Percentiles rank a stretch among this genome's conserved stretches.
Evolutionary conservation across 2,329 filamentous ascomycete genomes (phyloP).

Genomic region (Penicillium sp.): DNA sequence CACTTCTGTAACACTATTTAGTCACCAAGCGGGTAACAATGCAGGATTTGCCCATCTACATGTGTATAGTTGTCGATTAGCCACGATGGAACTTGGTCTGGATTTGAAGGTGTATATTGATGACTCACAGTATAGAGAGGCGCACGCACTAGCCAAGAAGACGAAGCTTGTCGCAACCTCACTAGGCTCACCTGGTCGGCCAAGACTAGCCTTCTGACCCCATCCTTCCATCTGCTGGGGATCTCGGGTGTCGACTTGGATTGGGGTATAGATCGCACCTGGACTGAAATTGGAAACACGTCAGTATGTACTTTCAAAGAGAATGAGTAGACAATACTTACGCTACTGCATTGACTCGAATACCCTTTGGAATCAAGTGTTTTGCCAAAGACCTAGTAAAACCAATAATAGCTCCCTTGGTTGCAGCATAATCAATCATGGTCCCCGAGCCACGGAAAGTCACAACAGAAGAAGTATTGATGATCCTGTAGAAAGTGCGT

Average conservation of each 20-base stretch:
- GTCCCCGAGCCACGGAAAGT: conserved; percentile 45
- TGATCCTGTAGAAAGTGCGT: conserved; percentile 36
- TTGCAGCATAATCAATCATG: conserved; percentile 50
- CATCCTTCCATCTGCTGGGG: conserved; percentile 30
- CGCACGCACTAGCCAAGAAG: conserved; percentile 31
- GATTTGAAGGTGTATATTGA: background rate
- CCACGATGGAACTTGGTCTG: background rate
- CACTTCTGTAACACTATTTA: conserved; percentile 7
- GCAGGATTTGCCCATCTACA: conserved; percentile 30
- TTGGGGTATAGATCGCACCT: conserved; percentile 30
- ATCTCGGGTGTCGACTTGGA: conserved; percentile 30
- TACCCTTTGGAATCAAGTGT: conserved; percentile 48
- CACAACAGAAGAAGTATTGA: conserved; percentile 50
- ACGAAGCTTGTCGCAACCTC: conserved; percentile 36
- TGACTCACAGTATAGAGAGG: conserved; percentile 30
- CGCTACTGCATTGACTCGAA: conserved; percentile 46
- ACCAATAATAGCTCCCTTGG: conserved; percentile 51
- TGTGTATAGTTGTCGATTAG: background rate
- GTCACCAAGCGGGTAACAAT: conserved; percentile 31
- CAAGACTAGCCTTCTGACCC: conserved; percentile 23
- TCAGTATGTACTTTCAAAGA: background rate
- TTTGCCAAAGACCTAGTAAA: conserved; percentile 49
- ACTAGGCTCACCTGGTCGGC: conserved; percentile 32
- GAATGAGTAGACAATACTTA: conserved; percentile 15
- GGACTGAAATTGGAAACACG: conserved; percentile 15